phyloP scores from a whole-genome alignment of 768 basidiomycete genomes.

The Leccinum uliginosum region DNA sequence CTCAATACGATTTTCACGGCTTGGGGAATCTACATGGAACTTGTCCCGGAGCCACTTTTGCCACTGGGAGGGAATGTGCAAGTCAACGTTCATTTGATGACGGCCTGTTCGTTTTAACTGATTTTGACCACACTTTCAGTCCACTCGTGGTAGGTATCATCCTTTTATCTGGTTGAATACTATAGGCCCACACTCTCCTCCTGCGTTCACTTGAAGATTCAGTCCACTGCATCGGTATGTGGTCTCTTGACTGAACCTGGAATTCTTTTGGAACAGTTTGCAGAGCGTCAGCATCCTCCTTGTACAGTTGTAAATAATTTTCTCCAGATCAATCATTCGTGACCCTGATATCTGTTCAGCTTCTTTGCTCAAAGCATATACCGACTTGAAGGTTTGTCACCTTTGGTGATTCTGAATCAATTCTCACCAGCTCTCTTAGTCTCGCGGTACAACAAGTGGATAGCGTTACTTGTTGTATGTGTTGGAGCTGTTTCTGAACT shows the following conservation, averaged over 20 bases:
- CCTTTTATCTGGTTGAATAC: neutral
- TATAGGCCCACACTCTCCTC: neutral
- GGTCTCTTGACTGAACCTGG: neutral
- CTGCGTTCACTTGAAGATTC: neutral
- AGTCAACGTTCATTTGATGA: neutral
- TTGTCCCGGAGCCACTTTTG: slow-evolving; percentile 3
- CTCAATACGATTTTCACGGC: slow-evolving; percentile 5
- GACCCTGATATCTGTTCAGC: slow-evolving; percentile 2
- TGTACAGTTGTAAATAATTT: slow-evolving; percentile 10
- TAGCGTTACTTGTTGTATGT: slow-evolving; percentile 7
- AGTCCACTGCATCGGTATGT: slow-evolving; percentile 15
- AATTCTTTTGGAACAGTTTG: neutral
- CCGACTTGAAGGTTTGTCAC: neutral
- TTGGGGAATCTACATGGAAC: slow-evolving; percentile 9
- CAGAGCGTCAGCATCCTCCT: slow-evolving; percentile 8
- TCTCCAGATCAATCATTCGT: neutral
- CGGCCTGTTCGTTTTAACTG: neutral
- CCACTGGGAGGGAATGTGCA: slow-evolving; percentile 7
- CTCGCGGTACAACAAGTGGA: slow-evolving; percentile 7
- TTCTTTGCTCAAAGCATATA: slow-evolving; percentile 12
- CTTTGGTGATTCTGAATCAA: neutral
- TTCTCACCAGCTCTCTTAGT: slow-evolving; percentile 2
- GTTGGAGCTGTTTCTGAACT: neutral
- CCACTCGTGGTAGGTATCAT: slow-evolving; percentile 10
- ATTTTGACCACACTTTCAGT: neutral